Conservation (phyloP, 352 stramenopile genomes). For the Globisporangium orthogonon region DNA sequence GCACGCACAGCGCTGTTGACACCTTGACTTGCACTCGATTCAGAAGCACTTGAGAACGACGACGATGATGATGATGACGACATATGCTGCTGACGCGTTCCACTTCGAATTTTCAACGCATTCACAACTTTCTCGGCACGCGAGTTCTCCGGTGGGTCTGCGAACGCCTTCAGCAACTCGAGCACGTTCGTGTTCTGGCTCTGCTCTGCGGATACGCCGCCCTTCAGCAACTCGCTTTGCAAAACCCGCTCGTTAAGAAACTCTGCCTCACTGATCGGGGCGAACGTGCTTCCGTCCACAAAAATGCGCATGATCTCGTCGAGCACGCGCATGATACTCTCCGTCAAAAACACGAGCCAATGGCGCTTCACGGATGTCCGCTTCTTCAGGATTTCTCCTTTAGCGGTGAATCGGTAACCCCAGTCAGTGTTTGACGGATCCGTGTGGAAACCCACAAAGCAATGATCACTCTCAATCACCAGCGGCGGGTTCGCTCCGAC, state of each 20-base stretch:
- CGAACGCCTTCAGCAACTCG: conserved; percentile 54
- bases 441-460: conserved; percentile 79
- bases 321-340: conserved; percentile 38
- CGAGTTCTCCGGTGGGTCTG: conserved; percentile 26
- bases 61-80: conserved; percentile 25
- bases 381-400: conserved; percentile 57
- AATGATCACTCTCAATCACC: conserved; percentile 71
- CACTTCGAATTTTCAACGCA: conserved; percentile 27
- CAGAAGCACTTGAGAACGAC: conserved; percentile 36
- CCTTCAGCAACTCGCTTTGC: conserved; percentile 64
- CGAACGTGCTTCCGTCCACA: conserved; percentile 36
- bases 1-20: conserved; percentile 62
- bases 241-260: conserved; percentile 44
- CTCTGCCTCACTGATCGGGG: conserved; percentile 44
- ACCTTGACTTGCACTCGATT: conserved; percentile 22
- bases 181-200: conserved; percentile 57
- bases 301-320: conserved; percentile 48
- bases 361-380: conserved; percentile 47
- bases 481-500: conserved; percentile 55
- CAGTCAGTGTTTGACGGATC: conserved; percentile 83
- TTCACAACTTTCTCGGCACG: conserved; percentile 38
- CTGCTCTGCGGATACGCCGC: conserved; percentile 33
- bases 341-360: conserved; percentile 51
- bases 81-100: conserved; percentile 9
- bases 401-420: conserved; percentile 73